These are phyloP conservation scores for Xanthoceras sorbifolium DNA, from an alignment of 345 rosid genomes.

Conservation along the genomic window DNA sequence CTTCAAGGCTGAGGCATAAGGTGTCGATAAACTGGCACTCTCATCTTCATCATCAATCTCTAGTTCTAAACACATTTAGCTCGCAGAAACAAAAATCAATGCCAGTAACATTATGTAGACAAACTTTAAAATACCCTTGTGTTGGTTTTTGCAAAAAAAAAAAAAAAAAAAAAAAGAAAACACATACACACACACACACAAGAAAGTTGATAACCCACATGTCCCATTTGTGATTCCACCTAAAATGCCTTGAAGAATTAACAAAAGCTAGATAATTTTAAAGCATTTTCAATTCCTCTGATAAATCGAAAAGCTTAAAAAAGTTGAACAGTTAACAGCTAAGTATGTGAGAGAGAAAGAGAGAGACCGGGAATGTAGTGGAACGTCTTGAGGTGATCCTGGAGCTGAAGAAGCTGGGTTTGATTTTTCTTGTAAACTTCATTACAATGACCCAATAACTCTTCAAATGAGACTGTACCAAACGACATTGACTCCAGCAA, in stretches of 20 bases:
- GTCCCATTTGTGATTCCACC: not conserved
- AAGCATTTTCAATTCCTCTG: no score
- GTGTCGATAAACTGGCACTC: constrained; percentile 16
- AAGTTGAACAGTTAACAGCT: no score
- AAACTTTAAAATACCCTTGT: not conserved
- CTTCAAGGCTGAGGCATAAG: constrained; percentile 23
- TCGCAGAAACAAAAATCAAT: not conserved
- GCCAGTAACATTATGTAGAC: not conserved
- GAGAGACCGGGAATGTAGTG: constrained; percentile 52
- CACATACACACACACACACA: no score
- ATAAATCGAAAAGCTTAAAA: no score
- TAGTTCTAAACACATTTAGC: constrained; percentile 26
- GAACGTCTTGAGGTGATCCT: constrained; percentile 43
- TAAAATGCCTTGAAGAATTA: no score
- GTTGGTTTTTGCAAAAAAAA: no score
- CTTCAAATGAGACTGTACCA: constrained; percentile 85
- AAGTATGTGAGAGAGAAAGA: not conserved
- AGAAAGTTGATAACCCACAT: not conserved
- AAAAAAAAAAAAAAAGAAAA: no score
- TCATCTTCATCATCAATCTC: constrained; percentile 43
- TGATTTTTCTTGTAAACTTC: constrained; percentile 62
- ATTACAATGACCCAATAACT: constrained; percentile 76
- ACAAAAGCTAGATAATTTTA: no score
- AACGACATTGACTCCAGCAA: constrained; percentile 76
- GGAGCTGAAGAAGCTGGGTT: constrained; percentile 42